A percentile compares a stretch with the other conserved stretches of the same genome.
These are phyloP conservation scores for Penicillium robsamsonii DNA, from an alignment of 495 filamentous ascomycete species.

Conservation along the genomic window DNA sequence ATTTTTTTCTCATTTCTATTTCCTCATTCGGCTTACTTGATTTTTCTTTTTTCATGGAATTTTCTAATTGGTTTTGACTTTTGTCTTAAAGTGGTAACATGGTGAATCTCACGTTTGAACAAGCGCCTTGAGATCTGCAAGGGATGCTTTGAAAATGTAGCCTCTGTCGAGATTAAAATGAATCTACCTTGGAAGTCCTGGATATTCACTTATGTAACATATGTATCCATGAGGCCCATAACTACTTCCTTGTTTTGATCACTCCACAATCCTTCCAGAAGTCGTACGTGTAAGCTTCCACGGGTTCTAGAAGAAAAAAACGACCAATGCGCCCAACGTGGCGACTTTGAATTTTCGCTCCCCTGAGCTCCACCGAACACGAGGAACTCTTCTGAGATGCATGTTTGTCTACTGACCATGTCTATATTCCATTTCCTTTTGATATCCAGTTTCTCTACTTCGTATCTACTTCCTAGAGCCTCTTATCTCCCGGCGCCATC, in stretches of 20 bases:
- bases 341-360: slow-evolving; percentile 7
- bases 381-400: background rate
- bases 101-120: slow-evolving; percentile 10
- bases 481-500: slow-evolving; percentile 23
- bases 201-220: background rate
- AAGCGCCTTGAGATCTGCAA: slow-evolving; percentile 9
- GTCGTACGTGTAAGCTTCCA: slow-evolving; percentile 12
- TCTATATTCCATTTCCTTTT: too few relatives aligned
- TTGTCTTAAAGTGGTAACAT: slow-evolving; percentile 3
- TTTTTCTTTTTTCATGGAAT: background rate
- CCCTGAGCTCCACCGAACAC: slow-evolving; percentile 11
- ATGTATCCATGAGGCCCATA: background rate
- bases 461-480: slow-evolving; percentile 1
- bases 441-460: too few relatives aligned
- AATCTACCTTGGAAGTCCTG: too few relatives aligned
- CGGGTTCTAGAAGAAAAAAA: slow-evolving; percentile 4
- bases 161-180: background rate
- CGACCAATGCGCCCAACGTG: slow-evolving; percentile 11
- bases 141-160: background rate
- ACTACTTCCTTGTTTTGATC: slow-evolving; percentile 9
- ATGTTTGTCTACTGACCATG: too few relatives aligned
- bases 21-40: background rate
- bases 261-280: slow-evolving; percentile 11
- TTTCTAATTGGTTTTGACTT: slow-evolving; percentile 1
- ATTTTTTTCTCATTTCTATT: background rate